Base-by-base conservation (phyloP, 352 stramenopile species). In the Globisporangium recalcitrans region DNA sequence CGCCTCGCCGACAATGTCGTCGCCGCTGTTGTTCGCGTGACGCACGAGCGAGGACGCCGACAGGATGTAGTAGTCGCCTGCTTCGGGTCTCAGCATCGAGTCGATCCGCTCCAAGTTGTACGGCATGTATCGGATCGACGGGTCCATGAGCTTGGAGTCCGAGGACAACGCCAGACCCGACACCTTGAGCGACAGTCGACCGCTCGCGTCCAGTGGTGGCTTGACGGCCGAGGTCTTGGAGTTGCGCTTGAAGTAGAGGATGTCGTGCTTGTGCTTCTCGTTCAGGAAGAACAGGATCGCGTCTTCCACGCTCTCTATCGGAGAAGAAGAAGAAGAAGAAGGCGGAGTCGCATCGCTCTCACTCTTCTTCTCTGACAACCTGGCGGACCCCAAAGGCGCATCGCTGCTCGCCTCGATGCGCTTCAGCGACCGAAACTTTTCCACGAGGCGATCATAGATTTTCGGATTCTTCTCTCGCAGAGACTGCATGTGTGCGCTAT, bases 11-110 rank as follows among this genome's bases (percentile, higher is more conserved):
- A 68, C 53, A 13, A 74, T 60, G 21, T 77, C 74, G 22, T 67
- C 72, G 10, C 72, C 65, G 32, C 65, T 73, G 21, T 66, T 74
- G 38, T 73, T 83, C 8, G 71, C 52, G 42, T 88, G 77, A 58
- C 88, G 80, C 10, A 91, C 80, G 4, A 91, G 59, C 7, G 80
- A 73, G 8, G 77, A 68, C 11, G 75, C 65, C 7, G 77, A 87
- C 77, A 91, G 79, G 57, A 88, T 85, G 65, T 82, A 90, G 52
- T 86, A 89, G 59, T 91, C 82, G 0, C 70, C 73, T 6, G 52
- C 53, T 11, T 71, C 74, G 5, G 63, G 57, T 32, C 62, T 60
- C 3, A 71, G 72, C 0, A 70, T 55, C n/a, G 71, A 60, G 1
- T 72, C 56, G 6, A 87, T 65, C 13, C 64, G 69, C 51, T 80